Evolutionary conservation across 371 early-diverging fungal species (phyloP).

Genomic region (Actinomortierella wolfii): DNA sequence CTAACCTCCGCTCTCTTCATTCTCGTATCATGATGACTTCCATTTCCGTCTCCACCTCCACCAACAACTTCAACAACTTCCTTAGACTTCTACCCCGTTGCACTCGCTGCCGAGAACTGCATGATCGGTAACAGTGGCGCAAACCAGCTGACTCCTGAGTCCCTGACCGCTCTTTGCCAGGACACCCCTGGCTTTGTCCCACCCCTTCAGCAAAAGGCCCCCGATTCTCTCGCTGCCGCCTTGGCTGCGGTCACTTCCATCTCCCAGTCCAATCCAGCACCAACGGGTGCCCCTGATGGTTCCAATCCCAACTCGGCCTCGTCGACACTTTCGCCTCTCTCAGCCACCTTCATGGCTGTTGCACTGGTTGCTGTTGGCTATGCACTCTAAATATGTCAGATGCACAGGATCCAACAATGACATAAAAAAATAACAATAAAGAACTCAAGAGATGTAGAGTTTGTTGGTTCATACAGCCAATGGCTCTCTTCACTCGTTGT

Average conservation of each 20-base stretch:
- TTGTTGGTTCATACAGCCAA: background rate
- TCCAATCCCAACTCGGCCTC: too few species aligned
- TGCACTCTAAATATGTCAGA: too few species aligned
- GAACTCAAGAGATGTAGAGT: too few species aligned
- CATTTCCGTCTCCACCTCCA: background rate
- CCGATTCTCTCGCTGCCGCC: conserved; percentile 7
- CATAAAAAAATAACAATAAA: too few species aligned
- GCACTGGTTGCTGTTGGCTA: background rate
- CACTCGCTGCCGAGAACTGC: conserved; percentile 24
- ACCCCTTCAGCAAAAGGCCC: conserved; percentile 4
- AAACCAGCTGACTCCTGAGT: conserved; percentile 8
- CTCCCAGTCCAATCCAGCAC: background rate
- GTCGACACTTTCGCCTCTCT: background rate
- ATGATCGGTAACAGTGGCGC: conserved; percentile 1
- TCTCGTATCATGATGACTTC: background rate
- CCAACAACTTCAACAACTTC: background rate
- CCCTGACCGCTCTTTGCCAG: conserved; percentile 13
- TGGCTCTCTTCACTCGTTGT: background rate
- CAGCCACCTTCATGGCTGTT: background rate
- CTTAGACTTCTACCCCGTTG: conserved; percentile 37
- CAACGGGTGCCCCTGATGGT: too few species aligned
- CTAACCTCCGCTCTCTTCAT: background rate
- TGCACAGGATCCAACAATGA: too few species aligned
- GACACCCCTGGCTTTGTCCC: background rate
- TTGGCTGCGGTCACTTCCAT: conserved; percentile 14